These are phyloP conservation scores for Diaporthe sp. DNA, from an alignment of 2,329 filamentous ascomycete species.

Conservation along the genomic window DNA sequence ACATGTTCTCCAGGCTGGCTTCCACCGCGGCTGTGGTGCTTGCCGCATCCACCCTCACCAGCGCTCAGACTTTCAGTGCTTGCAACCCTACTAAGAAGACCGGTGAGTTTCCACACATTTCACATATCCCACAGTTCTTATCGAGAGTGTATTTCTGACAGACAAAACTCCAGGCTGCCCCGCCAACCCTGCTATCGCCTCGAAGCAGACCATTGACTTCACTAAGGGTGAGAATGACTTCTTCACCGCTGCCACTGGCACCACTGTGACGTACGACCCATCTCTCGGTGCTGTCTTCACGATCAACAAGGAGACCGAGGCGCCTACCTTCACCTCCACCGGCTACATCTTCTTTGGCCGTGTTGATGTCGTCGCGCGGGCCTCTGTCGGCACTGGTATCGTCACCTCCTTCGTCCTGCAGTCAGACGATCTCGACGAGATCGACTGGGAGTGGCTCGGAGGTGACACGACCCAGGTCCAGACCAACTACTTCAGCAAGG, in stretches of 20 bases:
- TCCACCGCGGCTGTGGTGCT: constrained; percentile 62
- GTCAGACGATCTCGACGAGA: constrained; percentile 92
- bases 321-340: constrained; percentile 79
- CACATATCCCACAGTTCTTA: constrained; percentile 19
- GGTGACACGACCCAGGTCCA: constrained; percentile 81
- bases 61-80: constrained; percentile 69
- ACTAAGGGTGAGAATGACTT: constrained; percentile 75
- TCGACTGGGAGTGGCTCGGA: constrained; percentile 97
- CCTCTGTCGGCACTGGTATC: constrained; percentile 84
- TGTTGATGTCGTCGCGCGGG: constrained; percentile 83
- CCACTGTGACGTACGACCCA: constrained; percentile 60
- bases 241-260: constrained; percentile 63
- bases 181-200: constrained; percentile 82
- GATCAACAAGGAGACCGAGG: constrained; percentile 76
- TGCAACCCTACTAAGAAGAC: constrained; percentile 68
- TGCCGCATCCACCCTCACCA: constrained; percentile 62
- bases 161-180: constrained; percentile 69
- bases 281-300: constrained; percentile 68
- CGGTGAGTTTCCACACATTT: constrained; percentile 48
- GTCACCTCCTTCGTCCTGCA: constrained; percentile 92
- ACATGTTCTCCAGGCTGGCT: constrained; percentile 62
- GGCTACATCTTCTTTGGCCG: constrained; percentile 99
- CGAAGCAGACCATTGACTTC: constrained; percentile 77
- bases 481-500: constrained; percentile 88
- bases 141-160: constrained; percentile 3